Percentiles rank a stretch among this genome's conserved stretches.
Conservation (phyloP, 306 rosid species). For the Chamaecrista fasciculata region DNA sequence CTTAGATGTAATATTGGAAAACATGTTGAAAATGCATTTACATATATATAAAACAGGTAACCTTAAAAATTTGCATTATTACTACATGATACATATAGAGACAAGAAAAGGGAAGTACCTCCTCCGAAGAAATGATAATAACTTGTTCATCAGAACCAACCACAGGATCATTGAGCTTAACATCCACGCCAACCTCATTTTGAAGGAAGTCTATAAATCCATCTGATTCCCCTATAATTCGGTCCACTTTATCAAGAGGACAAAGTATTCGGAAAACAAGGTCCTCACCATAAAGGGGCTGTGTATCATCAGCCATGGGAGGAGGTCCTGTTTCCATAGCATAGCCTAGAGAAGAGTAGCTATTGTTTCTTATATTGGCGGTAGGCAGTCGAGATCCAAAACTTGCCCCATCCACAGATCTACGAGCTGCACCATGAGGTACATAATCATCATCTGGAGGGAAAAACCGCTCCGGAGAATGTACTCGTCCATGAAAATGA, state of each 20-base stretch:
- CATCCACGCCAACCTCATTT: constrained; percentile 86
- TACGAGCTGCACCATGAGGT: constrained; percentile 65
- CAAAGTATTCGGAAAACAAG: constrained; percentile 89
- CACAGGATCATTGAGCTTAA: constrained; percentile 64
- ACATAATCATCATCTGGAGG: constrained; percentile 78
- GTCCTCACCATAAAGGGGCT: constrained; percentile 65
- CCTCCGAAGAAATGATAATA: constrained; percentile 80
- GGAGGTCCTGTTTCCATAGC: constrained; percentile 56
- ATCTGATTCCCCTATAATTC: constrained; percentile 75
- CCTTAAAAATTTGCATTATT: constrained; percentile 10
- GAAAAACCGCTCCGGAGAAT: constrained; percentile 82
- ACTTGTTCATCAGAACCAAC: constrained; percentile 82
- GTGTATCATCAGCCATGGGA: constrained; percentile 54
- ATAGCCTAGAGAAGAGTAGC: constrained; percentile 54
- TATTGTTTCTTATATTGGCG: constrained; percentile 55
- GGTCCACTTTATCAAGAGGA: constrained; percentile 72
- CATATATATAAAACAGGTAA: constrained; percentile 8
- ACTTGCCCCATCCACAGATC: constrained; percentile 59
- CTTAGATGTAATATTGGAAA: background rate
- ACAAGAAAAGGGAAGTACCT: constrained; percentile 53
- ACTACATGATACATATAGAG: constrained; percentile 4
- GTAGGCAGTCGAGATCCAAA: constrained; percentile 62
- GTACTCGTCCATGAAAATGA: constrained; percentile 74
- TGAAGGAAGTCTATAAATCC: constrained; percentile 83
- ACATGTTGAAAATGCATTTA: constrained; percentile 18